A percentile compares a stretch with the other conserved stretches of the same genome.
These are phyloP conservation scores for Stemphylium beticola DNA, from an alignment of 2,329 filamentous ascomycete genomes.

Conservation along the genomic window DNA sequence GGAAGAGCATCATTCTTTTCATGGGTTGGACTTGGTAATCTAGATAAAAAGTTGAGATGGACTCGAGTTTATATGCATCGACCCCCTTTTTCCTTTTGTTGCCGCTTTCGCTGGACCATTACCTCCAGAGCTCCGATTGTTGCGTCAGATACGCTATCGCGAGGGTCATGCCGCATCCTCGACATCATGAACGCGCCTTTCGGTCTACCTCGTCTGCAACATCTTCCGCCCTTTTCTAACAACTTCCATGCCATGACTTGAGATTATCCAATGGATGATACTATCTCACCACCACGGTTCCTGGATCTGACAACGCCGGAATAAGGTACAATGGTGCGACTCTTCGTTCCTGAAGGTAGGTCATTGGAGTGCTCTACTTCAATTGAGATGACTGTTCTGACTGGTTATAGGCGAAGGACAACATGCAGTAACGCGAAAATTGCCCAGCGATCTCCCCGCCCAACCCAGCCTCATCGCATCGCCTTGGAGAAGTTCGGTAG, in stretches of 20 bases:
- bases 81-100: not conserved
- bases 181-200: conserved; percentile 13
- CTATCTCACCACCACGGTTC: not conserved
- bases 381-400: conserved; percentile 7
- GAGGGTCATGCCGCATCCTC: conserved; percentile 12
- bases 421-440: conserved; percentile 16
- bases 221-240: not conserved
- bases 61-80: too few species aligned
- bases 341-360: conserved; percentile 32
- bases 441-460: conserved; percentile 9
- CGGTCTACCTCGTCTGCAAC: not conserved
- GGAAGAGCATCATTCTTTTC: not conserved
- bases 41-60: not conserved
- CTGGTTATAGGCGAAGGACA: conserved; percentile 26
- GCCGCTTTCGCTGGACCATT: not conserved
- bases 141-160: conserved; percentile 7
- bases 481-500: conserved; percentile 11
- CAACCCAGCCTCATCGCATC: conserved; percentile 11
- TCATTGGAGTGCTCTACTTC: not conserved
- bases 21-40: not conserved
- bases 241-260: not conserved
- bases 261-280: not conserved
- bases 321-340: conserved; percentile 26
- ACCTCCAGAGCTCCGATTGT: conserved; percentile 1
- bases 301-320: not conserved